phyloP scores from a whole-genome alignment of 75 land plant species.

The Cunninghamia lanceolata region DNA sequence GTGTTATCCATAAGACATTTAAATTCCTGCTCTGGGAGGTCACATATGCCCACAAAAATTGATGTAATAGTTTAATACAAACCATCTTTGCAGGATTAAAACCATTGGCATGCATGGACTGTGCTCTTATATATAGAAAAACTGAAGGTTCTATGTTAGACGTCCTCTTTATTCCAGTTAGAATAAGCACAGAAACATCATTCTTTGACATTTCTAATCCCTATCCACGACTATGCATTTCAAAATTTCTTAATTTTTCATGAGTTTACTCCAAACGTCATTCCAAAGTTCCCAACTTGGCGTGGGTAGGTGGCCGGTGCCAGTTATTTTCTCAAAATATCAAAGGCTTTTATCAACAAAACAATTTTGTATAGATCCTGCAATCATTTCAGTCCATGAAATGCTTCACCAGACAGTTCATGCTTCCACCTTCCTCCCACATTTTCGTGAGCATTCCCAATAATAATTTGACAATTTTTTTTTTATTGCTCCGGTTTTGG shows the following conservation, averaged over 20 bases:
- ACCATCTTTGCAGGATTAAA: constrained; percentile 88
- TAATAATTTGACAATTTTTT: no score
- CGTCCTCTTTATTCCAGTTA: constrained; percentile 51
- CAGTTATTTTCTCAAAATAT: no score
- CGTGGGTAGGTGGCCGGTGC: no score
- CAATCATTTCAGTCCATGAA: no score
- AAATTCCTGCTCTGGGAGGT: constrained; percentile 62
- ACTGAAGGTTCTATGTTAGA: constrained; percentile 16
- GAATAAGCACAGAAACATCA: constrained; percentile 35
- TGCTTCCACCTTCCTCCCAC: no score
- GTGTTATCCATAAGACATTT: constrained; percentile 50
- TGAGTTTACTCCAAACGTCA: constrained; percentile 60
- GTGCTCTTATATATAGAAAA: constrained; percentile 20
- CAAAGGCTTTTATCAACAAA: no score
- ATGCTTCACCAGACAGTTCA: no score
- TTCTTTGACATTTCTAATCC: constrained; percentile 27
- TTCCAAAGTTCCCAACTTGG: no score
- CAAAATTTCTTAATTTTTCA: constrained; percentile 72
- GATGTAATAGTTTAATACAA: constrained; percentile 84
- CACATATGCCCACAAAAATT: constrained; percentile 81
- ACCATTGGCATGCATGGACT: constrained; percentile 79
- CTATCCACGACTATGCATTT: constrained; percentile 63
- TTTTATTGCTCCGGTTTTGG: no score
- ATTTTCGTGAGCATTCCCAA: no score
- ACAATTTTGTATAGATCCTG: no score